Base-by-base conservation (phyloP, 768 basidiomycete genomes). In the Russula emetica region DNA sequence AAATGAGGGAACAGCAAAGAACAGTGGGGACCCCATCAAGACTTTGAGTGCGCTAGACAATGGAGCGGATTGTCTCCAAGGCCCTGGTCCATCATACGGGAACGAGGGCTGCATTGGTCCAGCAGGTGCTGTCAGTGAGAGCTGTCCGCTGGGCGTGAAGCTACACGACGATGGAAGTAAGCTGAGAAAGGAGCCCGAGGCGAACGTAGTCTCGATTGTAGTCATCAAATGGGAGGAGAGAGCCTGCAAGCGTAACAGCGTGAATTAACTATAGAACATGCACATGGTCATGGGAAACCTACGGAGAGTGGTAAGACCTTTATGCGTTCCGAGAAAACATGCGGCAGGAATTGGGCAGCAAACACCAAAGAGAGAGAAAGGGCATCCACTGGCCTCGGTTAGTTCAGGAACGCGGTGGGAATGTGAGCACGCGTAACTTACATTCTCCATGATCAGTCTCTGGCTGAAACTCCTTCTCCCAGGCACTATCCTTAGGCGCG, bases 391-490 rank as follows among this genome's bases (percentile, higher is more conserved):
- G 47, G 18, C 16, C 3, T 38, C 3, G 3, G 36, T 44, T 36
- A 32, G 40, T 42, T 22, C 11, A 13, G 26, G 55, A 28, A 36
- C 7, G 26, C 7, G 24, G 0, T 42, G 28, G n/a, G 36, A 47
- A 45, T 14, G 52, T 22, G 45, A 45, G 45, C 13, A 36, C 8
- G 45, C n/a, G 18, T 26, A 40, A 63, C 61, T 8, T 57, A 74
- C 75, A 75, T 71, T 76, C 75, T 62, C 67, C 76, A 70, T 75
- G 79, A 67, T 81, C 78, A 7, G 78, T 75, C 20, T 76, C 76
- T n/a, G 82, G 80, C 61, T 79, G 79, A 70, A 90, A 90, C 69
- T 91, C 88, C 57, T 78, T 80, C 70, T 86, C 84, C 89, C 89
- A 90, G 18, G 77, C 77, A 53, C 72, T 73, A 5, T 76, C 74